A percentile compares a stretch with the other conserved stretches of the same genome.
phyloP scores from a whole-genome alignment of 2,329 filamentous ascomycete genomes.

The Beauveria varroae region DNA sequence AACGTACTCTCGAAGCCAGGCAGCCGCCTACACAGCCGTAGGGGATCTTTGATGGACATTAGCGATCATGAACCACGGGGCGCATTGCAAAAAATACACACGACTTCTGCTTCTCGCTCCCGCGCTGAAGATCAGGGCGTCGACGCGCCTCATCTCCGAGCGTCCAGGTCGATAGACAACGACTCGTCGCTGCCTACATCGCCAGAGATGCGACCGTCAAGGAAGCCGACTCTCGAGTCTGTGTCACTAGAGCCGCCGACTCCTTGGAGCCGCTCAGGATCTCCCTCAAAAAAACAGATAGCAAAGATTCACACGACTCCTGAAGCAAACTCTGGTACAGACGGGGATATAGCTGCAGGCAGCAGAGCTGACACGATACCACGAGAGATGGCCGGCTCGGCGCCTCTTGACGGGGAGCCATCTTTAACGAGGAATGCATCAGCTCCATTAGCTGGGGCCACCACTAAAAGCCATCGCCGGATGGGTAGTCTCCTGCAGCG shows the following conservation, averaged over 20 bases:
- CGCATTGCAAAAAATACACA: slow-evolving; percentile 15
- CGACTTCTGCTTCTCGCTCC: slow-evolving; percentile 18
- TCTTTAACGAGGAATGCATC: slow-evolving; percentile 23
- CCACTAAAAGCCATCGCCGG: slow-evolving; percentile 40
- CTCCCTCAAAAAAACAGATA: slow-evolving; percentile 42
- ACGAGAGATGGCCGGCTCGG: slow-evolving; percentile 14
- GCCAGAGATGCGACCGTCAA: slow-evolving; percentile 40
- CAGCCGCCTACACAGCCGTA: slow-evolving; percentile 27
- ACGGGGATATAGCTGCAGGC: neutral
- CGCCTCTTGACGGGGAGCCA: slow-evolving; percentile 11
- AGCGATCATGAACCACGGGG: slow-evolving; percentile 33
- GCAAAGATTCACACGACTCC: neutral
- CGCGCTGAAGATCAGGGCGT: slow-evolving; percentile 35
- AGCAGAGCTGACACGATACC: neutral
- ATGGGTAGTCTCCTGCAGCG: slow-evolving; percentile 41
- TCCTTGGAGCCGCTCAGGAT: slow-evolving; percentile 52
- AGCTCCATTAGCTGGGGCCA: slow-evolving; percentile 35
- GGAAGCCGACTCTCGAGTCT: slow-evolving; percentile 45
- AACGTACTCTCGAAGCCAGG: slow-evolving; percentile 19
- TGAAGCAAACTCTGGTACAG: neutral
- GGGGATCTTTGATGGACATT: slow-evolving; percentile 30
- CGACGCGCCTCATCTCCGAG: slow-evolving; percentile 36
- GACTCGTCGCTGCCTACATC: slow-evolving; percentile 43
- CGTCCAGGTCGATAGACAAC: slow-evolving; percentile 35
- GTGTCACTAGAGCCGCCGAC: slow-evolving; percentile 58